Base-by-base conservation (phyloP, 2,329 filamentous ascomycete species). In the Cladosporium oxysporum region DNA sequence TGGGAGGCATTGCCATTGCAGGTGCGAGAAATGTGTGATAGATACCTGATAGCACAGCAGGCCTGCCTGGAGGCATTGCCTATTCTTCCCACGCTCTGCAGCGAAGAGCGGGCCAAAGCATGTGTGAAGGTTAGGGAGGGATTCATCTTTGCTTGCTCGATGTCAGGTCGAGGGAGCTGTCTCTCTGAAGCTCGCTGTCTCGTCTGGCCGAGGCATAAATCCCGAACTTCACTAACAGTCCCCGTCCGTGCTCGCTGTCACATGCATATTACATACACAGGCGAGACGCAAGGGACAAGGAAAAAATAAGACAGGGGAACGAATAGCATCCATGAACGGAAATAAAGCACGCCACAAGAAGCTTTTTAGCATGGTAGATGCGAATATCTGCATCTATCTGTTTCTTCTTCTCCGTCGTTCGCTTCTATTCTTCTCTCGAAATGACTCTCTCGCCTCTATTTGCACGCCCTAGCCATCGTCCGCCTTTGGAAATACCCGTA, bases 51-150 rank as follows among this genome's bases (percentile, higher is more conserved):
- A 29, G 35, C 57, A 59, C 57, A 35, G 23, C 57, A 59, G 3
- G 55, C 55, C 21, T 35, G 33, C 10, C n/a, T 35, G 21, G 57
- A 59, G 18, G 37, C 57, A 59, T 59, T 59, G 57, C n/a, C 23
- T n/a, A 16, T 5, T 10, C 55, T 58, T 1, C 14, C 57, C 18
- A 47, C 26, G 33, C 57, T 59, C 26, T 47, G 57, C 1, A 59
- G 57, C 33, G 57, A 59, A 10, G 57, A 29, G 18, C 57, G 57
- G 23, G 37, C 23, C 18, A 47, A 18, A 6, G 23, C 23, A 11
- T 59, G 35, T 21, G 57, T 44, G 35, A 44, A 12, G 23, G 55
- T 28, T n/a, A 55, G 7, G 1, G 57, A 47, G 16, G 57, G 57
- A 47, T 59, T 59, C 57, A 59, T 59, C 16, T 23, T 41, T 31